Evolutionary conservation across 2,329 filamentous ascomycete species (phyloP).

Genomic region (Aspergillus latus): DNA sequence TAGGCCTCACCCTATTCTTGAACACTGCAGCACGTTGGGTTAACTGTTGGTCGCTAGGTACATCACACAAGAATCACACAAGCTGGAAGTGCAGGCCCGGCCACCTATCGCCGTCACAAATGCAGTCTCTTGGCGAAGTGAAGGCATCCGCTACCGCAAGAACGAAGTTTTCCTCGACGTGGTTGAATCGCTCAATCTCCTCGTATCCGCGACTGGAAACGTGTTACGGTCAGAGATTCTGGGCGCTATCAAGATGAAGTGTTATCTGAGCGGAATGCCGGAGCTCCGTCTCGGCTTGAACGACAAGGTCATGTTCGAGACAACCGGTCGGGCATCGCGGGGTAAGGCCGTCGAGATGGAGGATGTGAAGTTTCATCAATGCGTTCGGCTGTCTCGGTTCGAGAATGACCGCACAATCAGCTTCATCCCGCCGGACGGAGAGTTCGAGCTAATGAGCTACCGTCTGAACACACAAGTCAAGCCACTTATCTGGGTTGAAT

Average conservation of each 20-base stretch:
- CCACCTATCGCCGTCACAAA: slow-evolving; percentile 98
- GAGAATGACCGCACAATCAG: slow-evolving; percentile 98
- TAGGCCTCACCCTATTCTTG: slow-evolving; percentile 33
- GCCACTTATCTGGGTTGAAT: slow-evolving; percentile 98
- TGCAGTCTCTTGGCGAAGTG: slow-evolving; percentile 94
- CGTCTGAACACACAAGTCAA: slow-evolving; percentile 98
- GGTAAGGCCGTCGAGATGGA: slow-evolving; percentile 99
- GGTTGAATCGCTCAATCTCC: slow-evolving; percentile 90
- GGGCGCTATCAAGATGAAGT: slow-evolving; percentile 99
- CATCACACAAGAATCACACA: slow-evolving; percentile 98
- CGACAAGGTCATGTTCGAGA: slow-evolving; percentile 99
- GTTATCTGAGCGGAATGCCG: slow-evolving; percentile 97
- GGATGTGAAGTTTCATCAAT: slow-evolving; percentile 99
- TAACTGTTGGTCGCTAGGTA: slow-evolving; percentile 53
- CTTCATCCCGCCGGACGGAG: slow-evolving; percentile 96
- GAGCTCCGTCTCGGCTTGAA: slow-evolving; percentile 91
- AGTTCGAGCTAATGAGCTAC: slow-evolving; percentile 99
- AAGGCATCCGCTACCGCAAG: slow-evolving; percentile 97
- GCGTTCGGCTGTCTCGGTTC: slow-evolving; percentile 90
- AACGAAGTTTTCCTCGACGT: slow-evolving; percentile 99
- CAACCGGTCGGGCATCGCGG: slow-evolving; percentile 86
- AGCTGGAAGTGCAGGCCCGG: slow-evolving; percentile 92
- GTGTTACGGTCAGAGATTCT: slow-evolving; percentile 95
- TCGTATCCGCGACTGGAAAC: slow-evolving; percentile 92
- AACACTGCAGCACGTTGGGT: too few relatives aligned